Conservation (phyloP, 805 yeast species). For the Metschnikowia dekortorum region DNA sequence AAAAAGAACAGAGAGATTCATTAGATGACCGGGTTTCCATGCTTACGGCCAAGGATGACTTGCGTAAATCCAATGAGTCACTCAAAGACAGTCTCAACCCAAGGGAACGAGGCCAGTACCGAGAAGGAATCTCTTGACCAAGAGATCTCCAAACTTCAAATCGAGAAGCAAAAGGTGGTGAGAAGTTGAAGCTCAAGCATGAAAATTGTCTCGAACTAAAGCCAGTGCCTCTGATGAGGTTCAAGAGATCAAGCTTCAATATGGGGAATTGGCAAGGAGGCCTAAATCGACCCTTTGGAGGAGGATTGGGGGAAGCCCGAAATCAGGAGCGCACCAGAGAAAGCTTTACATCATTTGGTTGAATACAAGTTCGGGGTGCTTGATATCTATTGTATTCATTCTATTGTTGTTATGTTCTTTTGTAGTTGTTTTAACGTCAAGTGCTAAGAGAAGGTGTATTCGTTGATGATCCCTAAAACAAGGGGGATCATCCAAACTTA, state of each 20-base stretch:
- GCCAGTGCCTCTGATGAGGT: conserved; percentile 38
- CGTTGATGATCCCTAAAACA: too few species aligned
- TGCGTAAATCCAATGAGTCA: conserved; percentile 30
- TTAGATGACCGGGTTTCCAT: conserved; percentile 36
- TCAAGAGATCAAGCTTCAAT: conserved; percentile 52
- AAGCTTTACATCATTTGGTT: conserved; percentile 43
- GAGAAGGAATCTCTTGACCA: conserved; percentile 28
- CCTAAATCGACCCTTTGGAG: conserved; percentile 60
- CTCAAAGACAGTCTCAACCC: conserved; percentile 33
- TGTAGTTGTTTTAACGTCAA: too few species aligned
- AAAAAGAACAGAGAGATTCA: conserved; percentile 30
- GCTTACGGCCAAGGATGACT: conserved; percentile 39
- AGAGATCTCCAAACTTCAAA: conserved; percentile 38
- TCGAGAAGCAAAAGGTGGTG: conserved; percentile 38
- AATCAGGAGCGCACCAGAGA: conserved; percentile 80
- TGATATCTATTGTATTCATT: too few species aligned
- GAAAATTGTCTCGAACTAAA: conserved; percentile 30
- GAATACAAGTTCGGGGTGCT: too few species aligned
- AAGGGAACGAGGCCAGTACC: conserved; percentile 38
- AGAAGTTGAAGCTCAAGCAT: conserved; percentile 33
- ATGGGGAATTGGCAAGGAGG: conserved; percentile 63
- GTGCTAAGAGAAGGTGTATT: too few species aligned
- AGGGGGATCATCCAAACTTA: too few species aligned
- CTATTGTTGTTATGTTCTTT: too few species aligned
- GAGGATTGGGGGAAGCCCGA: conserved; percentile 80